Evolutionary conservation across 2,329 filamentous ascomycete genomes (phyloP).

Genomic region (Colletotrichum salicis): DNA sequence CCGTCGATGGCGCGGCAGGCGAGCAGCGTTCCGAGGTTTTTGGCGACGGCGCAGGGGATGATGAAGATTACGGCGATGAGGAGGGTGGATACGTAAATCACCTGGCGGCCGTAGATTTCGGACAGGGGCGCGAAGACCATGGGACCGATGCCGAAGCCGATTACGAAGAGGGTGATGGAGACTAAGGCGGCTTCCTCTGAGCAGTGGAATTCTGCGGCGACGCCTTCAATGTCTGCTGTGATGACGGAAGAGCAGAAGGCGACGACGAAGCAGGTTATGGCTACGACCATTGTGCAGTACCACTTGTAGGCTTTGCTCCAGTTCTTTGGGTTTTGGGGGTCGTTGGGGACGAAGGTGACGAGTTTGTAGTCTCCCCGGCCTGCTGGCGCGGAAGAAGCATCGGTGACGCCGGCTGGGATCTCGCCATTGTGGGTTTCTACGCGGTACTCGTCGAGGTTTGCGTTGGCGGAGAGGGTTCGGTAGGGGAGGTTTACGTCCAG

Average conservation of each 20-base stretch:
- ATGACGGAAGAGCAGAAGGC: conserved; percentile 79
- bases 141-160: conserved; percentile 84
- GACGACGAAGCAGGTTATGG: conserved; percentile 79
- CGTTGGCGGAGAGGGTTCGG: conserved; percentile 68
- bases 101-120: conserved; percentile 77
- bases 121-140: conserved; percentile 83
- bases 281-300: conserved; percentile 88
- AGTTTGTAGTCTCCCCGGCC: conserved; percentile 57
- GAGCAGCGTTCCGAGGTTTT: conserved; percentile 80
- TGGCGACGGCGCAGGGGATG: conserved; percentile 80
- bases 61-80: conserved; percentile 80
- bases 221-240: conserved; percentile 77
- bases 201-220: conserved; percentile 71
- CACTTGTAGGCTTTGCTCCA: conserved; percentile 83
- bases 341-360: conserved; percentile 73
- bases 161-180: conserved; percentile 79
- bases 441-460: conserved; percentile 75
- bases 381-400: conserved; percentile 24
- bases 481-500: conserved; percentile 70
- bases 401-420: conserved; percentile 59
- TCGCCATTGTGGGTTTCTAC: conserved; percentile 70
- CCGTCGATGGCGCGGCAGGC: conserved; percentile 83
- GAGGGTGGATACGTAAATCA: conserved; percentile 77
- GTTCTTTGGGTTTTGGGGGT: conserved; percentile 86
- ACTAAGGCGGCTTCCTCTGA: conserved; percentile 79